Conservation (phyloP, 176 grass and related monocot species). For the Hsuehochloa calcarea region DNA sequence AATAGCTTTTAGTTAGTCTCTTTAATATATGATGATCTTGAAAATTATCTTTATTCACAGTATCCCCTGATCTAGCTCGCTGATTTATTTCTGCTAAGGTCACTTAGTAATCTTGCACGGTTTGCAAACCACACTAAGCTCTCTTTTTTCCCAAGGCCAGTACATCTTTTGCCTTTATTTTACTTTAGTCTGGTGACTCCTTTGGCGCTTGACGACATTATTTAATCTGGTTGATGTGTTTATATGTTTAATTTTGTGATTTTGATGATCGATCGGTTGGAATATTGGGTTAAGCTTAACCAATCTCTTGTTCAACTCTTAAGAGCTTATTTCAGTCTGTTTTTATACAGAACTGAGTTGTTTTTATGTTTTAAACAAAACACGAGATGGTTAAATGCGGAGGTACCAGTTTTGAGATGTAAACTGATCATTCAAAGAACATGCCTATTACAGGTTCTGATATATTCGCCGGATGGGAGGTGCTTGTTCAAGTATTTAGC, state of each 20-base stretch:
- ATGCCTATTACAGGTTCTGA: slow-evolving; percentile 56
- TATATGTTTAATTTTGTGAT: slow-evolving; percentile 16
- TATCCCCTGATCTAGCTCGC: background rate
- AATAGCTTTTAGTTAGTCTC: background rate
- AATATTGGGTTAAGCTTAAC: background rate
- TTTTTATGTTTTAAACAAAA: slow-evolving; percentile 3
- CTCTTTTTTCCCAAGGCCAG: background rate
- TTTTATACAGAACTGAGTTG: background rate
- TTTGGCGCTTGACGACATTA: background rate
- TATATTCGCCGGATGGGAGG: slow-evolving; percentile 96
- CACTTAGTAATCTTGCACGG: background rate
- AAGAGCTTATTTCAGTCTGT: background rate
- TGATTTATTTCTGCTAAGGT: background rate
- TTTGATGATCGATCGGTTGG: background rate
- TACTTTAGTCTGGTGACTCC: background rate
- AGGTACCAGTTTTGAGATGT: background rate
- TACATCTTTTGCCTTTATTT: slow-evolving; percentile 5
- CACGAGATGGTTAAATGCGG: background rate
- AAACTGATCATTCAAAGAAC: slow-evolving; percentile 16
- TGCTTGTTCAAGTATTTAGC: slow-evolving; percentile 88
- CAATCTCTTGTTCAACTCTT: slow-evolving; percentile 19
- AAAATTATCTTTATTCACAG: background rate
- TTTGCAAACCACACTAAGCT: background rate
- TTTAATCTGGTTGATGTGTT: background rate
- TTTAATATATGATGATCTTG: background rate